Evolutionary conservation across 345 rosid genomes (phyloP).

Genomic region (Acer saccharum): DNA sequence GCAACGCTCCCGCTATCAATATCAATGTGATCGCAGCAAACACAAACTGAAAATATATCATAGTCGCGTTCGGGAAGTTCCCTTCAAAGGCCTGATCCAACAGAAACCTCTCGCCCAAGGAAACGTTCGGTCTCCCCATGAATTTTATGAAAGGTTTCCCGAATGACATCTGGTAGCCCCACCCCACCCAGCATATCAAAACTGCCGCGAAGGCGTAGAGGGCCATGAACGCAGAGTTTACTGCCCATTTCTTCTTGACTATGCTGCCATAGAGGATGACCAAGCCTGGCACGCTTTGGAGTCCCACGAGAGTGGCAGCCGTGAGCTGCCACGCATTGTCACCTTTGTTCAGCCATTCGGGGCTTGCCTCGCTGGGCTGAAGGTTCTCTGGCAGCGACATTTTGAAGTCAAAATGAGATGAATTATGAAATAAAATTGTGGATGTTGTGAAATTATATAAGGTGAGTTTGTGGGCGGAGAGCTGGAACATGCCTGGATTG

Average conservation of each 20-base stretch:
- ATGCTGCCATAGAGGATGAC: conserved; percentile 72
- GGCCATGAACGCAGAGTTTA: conserved; percentile 80
- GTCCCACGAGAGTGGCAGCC: conserved; percentile 61
- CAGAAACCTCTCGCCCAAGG: conserved; percentile 46
- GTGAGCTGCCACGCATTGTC: conserved; percentile 81
- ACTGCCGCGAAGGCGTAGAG: conserved; percentile 68
- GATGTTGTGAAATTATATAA: not conserved
- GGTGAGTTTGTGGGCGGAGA: not conserved
- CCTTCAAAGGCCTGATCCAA: conserved; percentile 19
- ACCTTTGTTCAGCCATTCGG: conserved; percentile 62
- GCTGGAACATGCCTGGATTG: conserved; percentile 13
- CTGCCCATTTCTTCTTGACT: conserved; percentile 79
- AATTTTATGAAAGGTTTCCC: conserved; percentile 43
- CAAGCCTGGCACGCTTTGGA: conserved; percentile 69
- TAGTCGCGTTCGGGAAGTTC: conserved; percentile 56
- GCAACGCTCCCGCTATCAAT: conserved; percentile 57
- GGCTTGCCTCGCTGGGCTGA: conserved; percentile 38
- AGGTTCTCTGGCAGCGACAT: conserved; percentile 44
- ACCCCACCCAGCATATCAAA: conserved; percentile 66
- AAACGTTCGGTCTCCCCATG: conserved; percentile 44
- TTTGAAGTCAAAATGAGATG: too few relatives aligned
- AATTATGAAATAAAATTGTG: not conserved
- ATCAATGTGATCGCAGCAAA: conserved; percentile 70
- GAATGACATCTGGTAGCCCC: conserved; percentile 62
- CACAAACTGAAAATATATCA: conserved; percentile 65